A percentile compares a stretch with the other conserved stretches of the same genome.
These are phyloP conservation scores for Daedaleopsis sinensis DNA, from an alignment of 768 basidiomycete genomes.

Conservation along the genomic window DNA sequence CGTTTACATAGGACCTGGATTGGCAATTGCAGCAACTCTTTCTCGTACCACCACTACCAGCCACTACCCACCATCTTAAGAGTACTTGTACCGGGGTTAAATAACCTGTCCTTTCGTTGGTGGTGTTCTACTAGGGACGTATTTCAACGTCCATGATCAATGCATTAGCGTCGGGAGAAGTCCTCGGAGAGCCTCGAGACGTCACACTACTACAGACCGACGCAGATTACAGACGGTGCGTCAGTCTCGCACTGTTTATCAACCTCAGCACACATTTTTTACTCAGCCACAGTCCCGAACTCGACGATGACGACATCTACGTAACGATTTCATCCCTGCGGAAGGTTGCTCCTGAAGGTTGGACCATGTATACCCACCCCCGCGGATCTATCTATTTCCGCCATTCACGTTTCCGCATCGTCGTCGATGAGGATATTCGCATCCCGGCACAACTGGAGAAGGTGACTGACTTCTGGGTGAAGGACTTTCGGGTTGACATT, in stretches of 20 bases:
- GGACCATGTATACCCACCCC: constrained; percentile 46
- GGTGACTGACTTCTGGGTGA: constrained; percentile 31
- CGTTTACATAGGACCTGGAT: too few relatives aligned
- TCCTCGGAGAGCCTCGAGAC: too few relatives aligned
- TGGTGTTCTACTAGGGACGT: too few relatives aligned
- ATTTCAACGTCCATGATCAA: too few relatives aligned
- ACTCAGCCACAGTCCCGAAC: not conserved
- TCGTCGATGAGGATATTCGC: constrained; percentile 56
- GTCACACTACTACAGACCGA: too few relatives aligned
- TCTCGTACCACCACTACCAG: too few relatives aligned
- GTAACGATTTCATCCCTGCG: constrained; percentile 1
- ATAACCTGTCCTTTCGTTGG: too few relatives aligned
- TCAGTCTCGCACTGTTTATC: not conserved
- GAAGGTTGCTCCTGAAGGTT: constrained; percentile 27
- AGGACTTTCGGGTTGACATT: constrained; percentile 35
- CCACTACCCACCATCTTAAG: too few relatives aligned
- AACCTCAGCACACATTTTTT: not conserved
- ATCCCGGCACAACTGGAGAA: constrained; percentile 36
- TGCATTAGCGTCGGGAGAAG: too few relatives aligned
- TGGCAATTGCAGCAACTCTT: too few relatives aligned
- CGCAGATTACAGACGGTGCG: too few relatives aligned
- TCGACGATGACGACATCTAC: constrained; percentile 10
- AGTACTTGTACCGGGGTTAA: too few relatives aligned
- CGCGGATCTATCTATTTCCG: constrained; percentile 57
- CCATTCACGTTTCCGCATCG: constrained; percentile 41